Evolutionary conservation across 208 protist genomes (phyloP).

Genomic region (Crithidia thermophila): DNA sequence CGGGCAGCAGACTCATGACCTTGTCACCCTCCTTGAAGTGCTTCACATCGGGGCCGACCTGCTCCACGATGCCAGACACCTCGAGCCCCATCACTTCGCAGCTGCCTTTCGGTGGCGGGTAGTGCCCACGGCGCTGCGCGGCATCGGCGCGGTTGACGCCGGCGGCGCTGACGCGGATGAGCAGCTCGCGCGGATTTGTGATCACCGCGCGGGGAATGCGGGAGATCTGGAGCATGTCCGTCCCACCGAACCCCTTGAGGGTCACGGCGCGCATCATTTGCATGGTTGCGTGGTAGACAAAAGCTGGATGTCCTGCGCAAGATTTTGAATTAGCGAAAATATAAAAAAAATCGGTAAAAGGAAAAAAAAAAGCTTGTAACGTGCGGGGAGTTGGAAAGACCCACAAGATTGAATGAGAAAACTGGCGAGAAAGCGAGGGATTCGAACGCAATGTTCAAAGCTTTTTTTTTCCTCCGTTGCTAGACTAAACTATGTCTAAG

Average conservation of each 20-base stretch:
- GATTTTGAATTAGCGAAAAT: too few species aligned
- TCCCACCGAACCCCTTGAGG: conserved; percentile 72
- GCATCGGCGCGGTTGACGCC: conserved; percentile 91
- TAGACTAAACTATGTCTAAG: too few species aligned
- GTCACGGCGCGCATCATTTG: conserved; percentile 76
- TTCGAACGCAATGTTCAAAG: too few species aligned
- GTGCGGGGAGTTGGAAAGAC: too few species aligned
- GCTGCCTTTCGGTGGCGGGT: conserved; percentile 82
- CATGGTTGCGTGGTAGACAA: too few species aligned
- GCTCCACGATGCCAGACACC: conserved; percentile 83
- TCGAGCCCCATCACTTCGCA: conserved; percentile 91
- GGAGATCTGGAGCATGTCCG: conserved; percentile 62
- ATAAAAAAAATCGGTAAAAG: too few species aligned
- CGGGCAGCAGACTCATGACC: conserved; percentile 86
- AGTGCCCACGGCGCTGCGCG: conserved; percentile 80
- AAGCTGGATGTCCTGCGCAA: too few species aligned
- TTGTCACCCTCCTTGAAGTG: conserved; percentile 82
- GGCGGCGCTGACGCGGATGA: conserved; percentile 88
- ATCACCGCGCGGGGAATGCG: conserved; percentile 46
- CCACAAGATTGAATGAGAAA: too few species aligned
- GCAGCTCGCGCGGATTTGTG: conserved; percentile 49
- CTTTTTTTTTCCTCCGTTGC: too few species aligned
- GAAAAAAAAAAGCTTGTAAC: too few species aligned
- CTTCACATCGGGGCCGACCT: conserved; percentile 61
- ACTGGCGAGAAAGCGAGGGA: too few species aligned